Evolutionary conservation across 2,329 filamentous ascomycete genomes (phyloP).

Genomic region (Scolecobasidium constrictum): DNA sequence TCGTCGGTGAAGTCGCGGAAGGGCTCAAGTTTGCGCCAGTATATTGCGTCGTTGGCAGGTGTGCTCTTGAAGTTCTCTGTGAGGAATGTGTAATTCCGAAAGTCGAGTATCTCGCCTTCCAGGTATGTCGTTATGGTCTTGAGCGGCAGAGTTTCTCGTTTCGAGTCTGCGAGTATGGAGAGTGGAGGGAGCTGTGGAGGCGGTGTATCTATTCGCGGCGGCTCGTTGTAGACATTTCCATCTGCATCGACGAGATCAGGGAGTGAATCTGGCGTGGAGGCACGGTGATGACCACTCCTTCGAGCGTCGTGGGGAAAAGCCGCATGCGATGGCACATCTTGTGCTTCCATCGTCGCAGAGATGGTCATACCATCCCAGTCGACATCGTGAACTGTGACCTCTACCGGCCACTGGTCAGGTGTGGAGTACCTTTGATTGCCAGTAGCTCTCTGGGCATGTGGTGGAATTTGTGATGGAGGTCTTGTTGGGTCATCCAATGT

Average conservation of each 20-base stretch:
- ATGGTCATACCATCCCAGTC: slow-evolving; percentile 51
- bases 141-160: neutral
- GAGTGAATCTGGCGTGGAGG: neutral
- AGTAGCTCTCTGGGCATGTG: slow-evolving; percentile 6
- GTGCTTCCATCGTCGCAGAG: slow-evolving; percentile 59
- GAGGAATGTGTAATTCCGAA: slow-evolving; percentile 38
- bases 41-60: slow-evolving; percentile 33
- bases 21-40: slow-evolving; percentile 38
- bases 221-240: neutral
- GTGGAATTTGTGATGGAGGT: slow-evolving; percentile 6
- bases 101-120: slow-evolving; percentile 60
- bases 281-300: neutral
- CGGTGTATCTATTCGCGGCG: neutral
- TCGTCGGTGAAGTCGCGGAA: slow-evolving; percentile 25
- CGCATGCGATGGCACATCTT: slow-evolving; percentile 47
- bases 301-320: neutral
- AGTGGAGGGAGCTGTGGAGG: slow-evolving; percentile 12
- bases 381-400: slow-evolving; percentile 52
- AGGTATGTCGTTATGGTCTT: slow-evolving; percentile 52
- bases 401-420: slow-evolving; percentile 53
- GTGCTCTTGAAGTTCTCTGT: slow-evolving; percentile 37
- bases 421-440: slow-evolving; percentile 1
- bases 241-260: neutral
- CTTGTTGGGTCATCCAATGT: slow-evolving; percentile 1
- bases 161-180: slow-evolving; percentile 1